A percentile compares a stretch with the other conserved stretches of the same genome.
Evolutionary conservation across 768 basidiomycete genomes (phyloP).

Genomic region (Termitomyces eurrhizus): DNA sequence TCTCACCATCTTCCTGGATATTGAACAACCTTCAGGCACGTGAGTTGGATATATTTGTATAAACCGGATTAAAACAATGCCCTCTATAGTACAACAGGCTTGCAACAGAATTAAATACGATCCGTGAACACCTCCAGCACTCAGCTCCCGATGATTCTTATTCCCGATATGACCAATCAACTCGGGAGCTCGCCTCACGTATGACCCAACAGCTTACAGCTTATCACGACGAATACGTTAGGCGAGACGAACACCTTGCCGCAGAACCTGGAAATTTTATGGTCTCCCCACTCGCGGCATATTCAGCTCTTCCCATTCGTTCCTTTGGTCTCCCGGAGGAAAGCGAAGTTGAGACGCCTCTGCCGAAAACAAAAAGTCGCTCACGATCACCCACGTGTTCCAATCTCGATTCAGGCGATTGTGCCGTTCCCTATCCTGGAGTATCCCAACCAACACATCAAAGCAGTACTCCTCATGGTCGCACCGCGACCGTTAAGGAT

Average conservation of each 20-base stretch:
- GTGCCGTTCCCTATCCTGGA: constrained; percentile 8
- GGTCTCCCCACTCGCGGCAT: constrained; percentile 38
- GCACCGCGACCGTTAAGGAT: not conserved
- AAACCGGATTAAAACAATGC: not conserved
- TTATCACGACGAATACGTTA: constrained; percentile 28
- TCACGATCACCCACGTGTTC: constrained; percentile 17
- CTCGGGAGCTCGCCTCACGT: constrained; percentile 8
- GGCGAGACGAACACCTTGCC: constrained; percentile 29
- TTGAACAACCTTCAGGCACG: constrained; percentile 22
- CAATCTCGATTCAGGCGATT: constrained; percentile 16
- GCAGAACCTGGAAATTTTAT: constrained; percentile 31
- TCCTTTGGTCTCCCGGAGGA: constrained; percentile 33
- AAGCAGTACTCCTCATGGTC: not conserved
- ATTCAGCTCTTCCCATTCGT: constrained; percentile 24
- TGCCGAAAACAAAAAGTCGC: constrained; percentile 6
- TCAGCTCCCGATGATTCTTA: not conserved
- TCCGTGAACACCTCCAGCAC: constrained; percentile 13
- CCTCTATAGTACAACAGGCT: constrained; percentile 29
- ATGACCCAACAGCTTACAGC: constrained; percentile 15
- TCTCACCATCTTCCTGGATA: not conserved
- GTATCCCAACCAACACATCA: constrained; percentile 1
- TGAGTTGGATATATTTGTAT: constrained; percentile 18
- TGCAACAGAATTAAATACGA: constrained; percentile 25
- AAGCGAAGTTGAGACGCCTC: constrained; percentile 13
- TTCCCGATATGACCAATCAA: not conserved